Conservation (phyloP, 345 rosid species). For the Bruguiera gymnorhiza region DNA sequence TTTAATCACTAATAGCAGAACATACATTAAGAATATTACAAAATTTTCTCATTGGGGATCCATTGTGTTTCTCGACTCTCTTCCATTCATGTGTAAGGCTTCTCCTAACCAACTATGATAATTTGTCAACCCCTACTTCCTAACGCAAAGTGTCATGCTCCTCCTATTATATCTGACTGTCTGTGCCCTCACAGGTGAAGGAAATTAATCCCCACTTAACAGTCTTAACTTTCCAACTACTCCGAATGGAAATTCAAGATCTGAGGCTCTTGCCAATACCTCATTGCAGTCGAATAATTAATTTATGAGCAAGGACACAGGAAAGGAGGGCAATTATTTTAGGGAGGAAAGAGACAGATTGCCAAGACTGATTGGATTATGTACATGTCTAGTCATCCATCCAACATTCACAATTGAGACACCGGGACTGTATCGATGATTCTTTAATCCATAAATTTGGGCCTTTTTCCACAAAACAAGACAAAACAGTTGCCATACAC, state of each 20-base stretch:
- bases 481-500: constrained; percentile 30
- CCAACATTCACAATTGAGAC: neutral
- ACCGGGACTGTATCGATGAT: neutral
- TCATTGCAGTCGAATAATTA: neutral
- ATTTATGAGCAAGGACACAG: neutral
- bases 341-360: neutral
- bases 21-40: neutral
- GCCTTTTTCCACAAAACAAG: constrained; percentile 22
- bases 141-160: too few relatives aligned
- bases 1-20: neutral
- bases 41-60: too few relatives aligned
- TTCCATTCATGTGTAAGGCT: too few relatives aligned
- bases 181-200: neutral
- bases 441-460: constrained; percentile 6
- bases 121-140: neutral
- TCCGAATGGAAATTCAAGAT: constrained; percentile 5
- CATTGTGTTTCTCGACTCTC: too few relatives aligned
- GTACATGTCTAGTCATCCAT: neutral
- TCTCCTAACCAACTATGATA: too few relatives aligned
- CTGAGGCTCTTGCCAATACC: neutral
- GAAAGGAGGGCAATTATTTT: neutral
- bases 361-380: constrained; percentile 8
- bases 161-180: too few relatives aligned
- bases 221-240: constrained; percentile 1
- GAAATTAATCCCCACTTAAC: neutral